Evolutionary conservation across 257 asterid species (phyloP).

Genomic region (Nicotiana obtusifolia): DNA sequence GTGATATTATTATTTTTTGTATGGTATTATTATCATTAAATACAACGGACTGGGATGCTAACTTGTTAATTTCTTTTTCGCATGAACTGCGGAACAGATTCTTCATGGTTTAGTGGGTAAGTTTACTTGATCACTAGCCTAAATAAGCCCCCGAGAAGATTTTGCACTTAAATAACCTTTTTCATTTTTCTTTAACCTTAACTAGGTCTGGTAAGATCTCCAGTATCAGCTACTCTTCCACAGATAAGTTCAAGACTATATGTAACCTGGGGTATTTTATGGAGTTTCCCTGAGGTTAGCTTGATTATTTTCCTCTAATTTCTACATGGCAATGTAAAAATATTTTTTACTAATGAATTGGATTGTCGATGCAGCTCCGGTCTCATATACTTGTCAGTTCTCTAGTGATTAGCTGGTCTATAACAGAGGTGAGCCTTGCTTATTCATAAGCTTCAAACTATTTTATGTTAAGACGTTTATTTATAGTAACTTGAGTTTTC

Average conservation of each 20-base stretch:
- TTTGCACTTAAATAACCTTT: neutral
- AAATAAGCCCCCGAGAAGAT: neutral
- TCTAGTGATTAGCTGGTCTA: slow-evolving; percentile 84
- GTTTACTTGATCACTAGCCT: neutral
- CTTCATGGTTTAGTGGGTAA: slow-evolving; percentile 44
- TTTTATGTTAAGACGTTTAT: neutral
- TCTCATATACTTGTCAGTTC: slow-evolving; percentile 58
- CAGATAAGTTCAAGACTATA: slow-evolving; percentile 79
- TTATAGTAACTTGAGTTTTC: neutral
- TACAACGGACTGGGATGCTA: neutral
- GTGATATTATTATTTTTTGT: neutral
- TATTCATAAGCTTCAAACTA: neutral
- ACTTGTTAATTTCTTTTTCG: neutral
- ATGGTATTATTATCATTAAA: neutral
- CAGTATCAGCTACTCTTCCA: slow-evolving; percentile 81
- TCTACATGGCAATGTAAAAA: neutral
- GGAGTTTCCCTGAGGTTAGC: slow-evolving; percentile 76
- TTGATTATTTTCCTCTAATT: neutral
- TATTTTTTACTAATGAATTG: neutral
- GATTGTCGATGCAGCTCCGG: slow-evolving; percentile 30
- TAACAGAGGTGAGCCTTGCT: slow-evolving; percentile 51
- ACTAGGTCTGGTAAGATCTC: slow-evolving; percentile 81
- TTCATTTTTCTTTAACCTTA: neutral
- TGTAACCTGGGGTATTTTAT: slow-evolving; percentile 81
- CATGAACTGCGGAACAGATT: slow-evolving; percentile 25